These are phyloP conservation scores for Trypanosoma brucei DNA, from an alignment of 208 protist genomes.

Conservation along the genomic window DNA sequence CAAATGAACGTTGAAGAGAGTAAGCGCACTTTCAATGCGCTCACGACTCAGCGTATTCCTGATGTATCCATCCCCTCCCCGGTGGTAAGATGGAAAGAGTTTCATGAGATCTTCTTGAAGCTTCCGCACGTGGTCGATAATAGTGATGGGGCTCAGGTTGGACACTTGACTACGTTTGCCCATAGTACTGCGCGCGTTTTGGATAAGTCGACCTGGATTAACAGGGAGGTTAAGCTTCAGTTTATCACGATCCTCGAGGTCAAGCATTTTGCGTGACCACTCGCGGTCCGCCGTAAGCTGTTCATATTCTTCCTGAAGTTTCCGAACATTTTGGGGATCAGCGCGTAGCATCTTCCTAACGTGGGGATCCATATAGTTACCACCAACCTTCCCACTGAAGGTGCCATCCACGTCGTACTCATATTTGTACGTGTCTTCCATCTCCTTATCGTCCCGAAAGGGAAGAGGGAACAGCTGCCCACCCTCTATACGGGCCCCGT, in stretches of 20 bases:
- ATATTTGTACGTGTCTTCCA: constrained; percentile 64
- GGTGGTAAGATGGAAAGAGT: constrained; percentile 79
- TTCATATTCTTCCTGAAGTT: constrained; percentile 90
- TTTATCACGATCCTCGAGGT: constrained; percentile 56
- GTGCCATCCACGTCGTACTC: constrained; percentile 74
- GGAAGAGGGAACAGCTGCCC: constrained; percentile 72
- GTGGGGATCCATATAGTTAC: constrained; percentile 81
- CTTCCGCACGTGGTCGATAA: constrained; percentile 74
- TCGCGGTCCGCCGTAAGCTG: constrained; percentile 84
- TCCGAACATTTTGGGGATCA: constrained; percentile 55
- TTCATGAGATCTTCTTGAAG: constrained; percentile 77
- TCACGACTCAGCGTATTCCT: constrained; percentile 85
- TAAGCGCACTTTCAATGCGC: constrained; percentile 93
- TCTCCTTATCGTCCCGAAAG: constrained; percentile 59
- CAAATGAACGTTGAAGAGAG: constrained; percentile 94
- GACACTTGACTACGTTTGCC: constrained; percentile 77
- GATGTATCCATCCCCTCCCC: constrained; percentile 49
- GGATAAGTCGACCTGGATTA: constrained; percentile 95
- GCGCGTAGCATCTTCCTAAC: constrained; percentile 84
- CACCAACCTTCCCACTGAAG: constrained; percentile 68
- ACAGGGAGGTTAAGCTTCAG: constrained; percentile 85
- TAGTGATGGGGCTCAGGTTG: constrained; percentile 90
- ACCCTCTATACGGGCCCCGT: constrained; percentile 92
- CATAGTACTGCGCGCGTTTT: constrained; percentile 94
- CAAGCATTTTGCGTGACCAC: constrained; percentile 55